Evolutionary conservation across 306 rosid genomes (phyloP).

Genomic region (Rubus parviflorus): DNA sequence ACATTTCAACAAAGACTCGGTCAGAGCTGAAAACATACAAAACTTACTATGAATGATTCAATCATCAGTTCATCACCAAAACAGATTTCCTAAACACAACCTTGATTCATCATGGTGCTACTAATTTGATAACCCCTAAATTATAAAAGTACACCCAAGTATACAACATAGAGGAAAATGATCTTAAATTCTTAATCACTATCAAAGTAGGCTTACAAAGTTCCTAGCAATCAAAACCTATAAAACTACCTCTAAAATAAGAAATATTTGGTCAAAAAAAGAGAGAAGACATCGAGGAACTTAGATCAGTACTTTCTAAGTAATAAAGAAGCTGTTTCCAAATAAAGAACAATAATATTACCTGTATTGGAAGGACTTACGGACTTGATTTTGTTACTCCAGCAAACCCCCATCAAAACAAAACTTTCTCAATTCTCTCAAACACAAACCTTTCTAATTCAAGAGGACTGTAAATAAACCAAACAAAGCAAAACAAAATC

Average conservation of each 20-base stretch:
- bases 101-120: slow-evolving; percentile 7
- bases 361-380: slow-evolving; percentile 69
- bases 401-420: slow-evolving; percentile 84
- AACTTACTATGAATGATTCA: not conserved
- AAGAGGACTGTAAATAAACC: not conserved
- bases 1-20: slow-evolving; percentile 22
- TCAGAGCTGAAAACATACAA: slow-evolving; percentile 10
- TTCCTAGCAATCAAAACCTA: not conserved
- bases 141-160: not conserved
- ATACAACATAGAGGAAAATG: not conserved
- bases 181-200: not conserved
- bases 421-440: slow-evolving; percentile 24
- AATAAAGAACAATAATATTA: slow-evolving; percentile 19
- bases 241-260: not conserved
- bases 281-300: not conserved
- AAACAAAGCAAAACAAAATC: slow-evolving; percentile 8
- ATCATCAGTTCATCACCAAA: slow-evolving; percentile 16
- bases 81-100: slow-evolving; percentile 11
- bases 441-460: slow-evolving; percentile 27
- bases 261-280: not conserved
- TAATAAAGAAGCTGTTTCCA: slow-evolving; percentile 8
- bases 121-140: slow-evolving; percentile 13
- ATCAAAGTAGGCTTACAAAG: not conserved
- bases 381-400: slow-evolving; percentile 77
- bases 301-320: not conserved